These are phyloP conservation scores for Phellinidium pouzarii DNA, from an alignment of 1,284 basidiomycete genomes.

Conservation along the genomic window DNA sequence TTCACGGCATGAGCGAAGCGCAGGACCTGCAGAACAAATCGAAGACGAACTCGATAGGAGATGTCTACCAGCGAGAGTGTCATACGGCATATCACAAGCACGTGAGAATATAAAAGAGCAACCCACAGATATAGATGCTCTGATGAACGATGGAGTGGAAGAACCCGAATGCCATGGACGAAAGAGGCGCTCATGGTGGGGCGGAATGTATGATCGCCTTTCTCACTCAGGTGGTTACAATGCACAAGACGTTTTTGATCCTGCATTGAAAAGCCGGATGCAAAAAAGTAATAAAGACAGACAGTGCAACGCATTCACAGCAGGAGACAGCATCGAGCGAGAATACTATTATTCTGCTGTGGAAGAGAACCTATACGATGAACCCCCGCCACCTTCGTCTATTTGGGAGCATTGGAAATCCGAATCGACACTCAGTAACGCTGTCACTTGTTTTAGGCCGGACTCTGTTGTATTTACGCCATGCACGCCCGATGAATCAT, in stretches of 20 bases:
- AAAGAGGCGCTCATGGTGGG: conserved; percentile 10
- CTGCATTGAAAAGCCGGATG: background rate
- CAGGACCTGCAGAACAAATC: conserved; percentile 44
- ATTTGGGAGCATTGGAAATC: background rate
- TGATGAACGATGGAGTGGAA: background rate
- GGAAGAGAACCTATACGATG: background rate
- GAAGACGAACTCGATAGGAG: conserved; percentile 43
- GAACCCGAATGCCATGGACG: background rate
- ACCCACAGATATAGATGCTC: too few species aligned
- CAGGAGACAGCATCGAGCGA: background rate
- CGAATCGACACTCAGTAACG: too few species aligned
- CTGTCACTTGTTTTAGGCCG: too few species aligned
- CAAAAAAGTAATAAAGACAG: background rate
- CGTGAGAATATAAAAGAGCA: background rate
- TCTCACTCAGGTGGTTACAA: background rate
- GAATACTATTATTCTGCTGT: background rate
- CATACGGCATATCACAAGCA: background rate
- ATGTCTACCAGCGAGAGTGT: conserved; percentile 25
- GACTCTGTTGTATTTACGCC: too few species aligned
- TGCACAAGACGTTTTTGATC: background rate
- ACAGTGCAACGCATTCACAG: background rate
- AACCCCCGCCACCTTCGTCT: background rate
- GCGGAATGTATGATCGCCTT: conserved; percentile 3
- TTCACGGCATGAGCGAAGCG: conserved; percentile 42
- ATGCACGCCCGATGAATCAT: too few species aligned